Base-by-base conservation (phyloP, 495 filamentous ascomycete species). In the Paragyromitra xinjiangensis region DNA sequence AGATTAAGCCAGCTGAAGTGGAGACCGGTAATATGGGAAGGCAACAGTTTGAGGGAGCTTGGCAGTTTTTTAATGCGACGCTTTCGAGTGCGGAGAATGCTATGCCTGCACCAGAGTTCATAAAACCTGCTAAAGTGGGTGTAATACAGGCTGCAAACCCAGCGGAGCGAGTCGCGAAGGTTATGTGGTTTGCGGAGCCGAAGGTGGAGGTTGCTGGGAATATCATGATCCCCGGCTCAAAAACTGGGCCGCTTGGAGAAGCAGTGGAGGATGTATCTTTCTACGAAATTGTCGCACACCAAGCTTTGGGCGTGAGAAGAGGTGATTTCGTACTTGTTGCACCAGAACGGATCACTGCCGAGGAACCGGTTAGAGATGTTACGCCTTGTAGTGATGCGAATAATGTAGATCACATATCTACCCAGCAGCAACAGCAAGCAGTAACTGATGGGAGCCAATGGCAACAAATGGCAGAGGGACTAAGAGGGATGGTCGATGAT, bases 131-230 rank as follows among this genome's bases (percentile, higher is more conserved):
- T 14, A 85, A 85, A 70, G 83, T 90, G 4, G 90, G 90, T 16
- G 84, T 91, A n/a, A 86, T 91, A 7, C 90, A 91, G 75, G 81
- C 79, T 11, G 89, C 89, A 19, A 85, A 89, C 74, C 82, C 88
- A 5, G 78, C 65, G 19, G 88, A 88, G 56, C 83, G 88, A 22
- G 85, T 89, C 72, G 90, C 88, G 16, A 84, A 82, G 24, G 84
- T 91, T 8, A 84, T 84, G 34, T 91, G 90, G 90, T 89, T 87
- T 70, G 59, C 81, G 29, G 77, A 84, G 26, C 83, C 85, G 5
- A 73, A 83, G 16, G 80, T 90, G 11, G 81, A 86, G 51, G 68
- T 88, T 12, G 76, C 79, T 9, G 82, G 81, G n/a, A 78, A 77
- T 6, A 67, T 82, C 14, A 71, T 84, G 51, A 77, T 85, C 24